Evolutionary conservation across 768 basidiomycete genomes (phyloP).

Genomic region (Myochromella boudieri): DNA sequence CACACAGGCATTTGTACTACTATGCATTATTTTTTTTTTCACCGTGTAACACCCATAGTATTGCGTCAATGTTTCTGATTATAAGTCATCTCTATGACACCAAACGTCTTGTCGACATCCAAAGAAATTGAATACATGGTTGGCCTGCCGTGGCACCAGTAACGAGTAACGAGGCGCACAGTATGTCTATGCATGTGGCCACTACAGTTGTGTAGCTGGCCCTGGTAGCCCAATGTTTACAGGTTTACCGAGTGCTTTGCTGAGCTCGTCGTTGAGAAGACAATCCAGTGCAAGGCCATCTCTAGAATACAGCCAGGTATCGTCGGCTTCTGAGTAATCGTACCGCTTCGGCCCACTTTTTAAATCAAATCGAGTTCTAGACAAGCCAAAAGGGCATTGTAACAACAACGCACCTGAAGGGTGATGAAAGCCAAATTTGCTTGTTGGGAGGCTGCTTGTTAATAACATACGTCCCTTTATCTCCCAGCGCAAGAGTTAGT

Average conservation of each 20-base stretch:
- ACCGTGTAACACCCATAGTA: too few relatives aligned
- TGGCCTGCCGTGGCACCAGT: too few relatives aligned
- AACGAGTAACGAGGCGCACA: too few relatives aligned
- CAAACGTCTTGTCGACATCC: too few relatives aligned
- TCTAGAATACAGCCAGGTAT: conserved; percentile 77
- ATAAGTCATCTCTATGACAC: too few relatives aligned
- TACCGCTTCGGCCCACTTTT: conserved; percentile 92
- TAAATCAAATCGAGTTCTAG: conserved; percentile 2
- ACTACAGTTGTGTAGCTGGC: conserved; percentile 22
- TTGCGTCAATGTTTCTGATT: too few relatives aligned
- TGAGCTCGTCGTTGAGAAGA: conserved; percentile 71
- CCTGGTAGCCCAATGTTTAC: conserved; percentile 26
- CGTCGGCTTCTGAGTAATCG: conserved; percentile 59
- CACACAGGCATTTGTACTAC: too few relatives aligned
- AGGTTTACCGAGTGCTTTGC: conserved; percentile 26
- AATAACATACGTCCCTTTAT: conserved; percentile 87
- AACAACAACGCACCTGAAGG: conserved; percentile 59
- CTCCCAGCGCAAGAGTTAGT: conserved; percentile 74
- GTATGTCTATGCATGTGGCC: too few relatives aligned
- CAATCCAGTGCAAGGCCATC: conserved; percentile 59
- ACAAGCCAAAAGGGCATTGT: background rate
- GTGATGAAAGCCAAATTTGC: conserved; percentile 95
- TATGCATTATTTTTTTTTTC: too few relatives aligned
- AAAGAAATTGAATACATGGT: too few relatives aligned
- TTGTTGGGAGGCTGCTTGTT: conserved; percentile 98